Evolutionary conservation across 2,329 filamentous ascomycete species (phyloP).

Genomic region (Cercospora zeina): DNA sequence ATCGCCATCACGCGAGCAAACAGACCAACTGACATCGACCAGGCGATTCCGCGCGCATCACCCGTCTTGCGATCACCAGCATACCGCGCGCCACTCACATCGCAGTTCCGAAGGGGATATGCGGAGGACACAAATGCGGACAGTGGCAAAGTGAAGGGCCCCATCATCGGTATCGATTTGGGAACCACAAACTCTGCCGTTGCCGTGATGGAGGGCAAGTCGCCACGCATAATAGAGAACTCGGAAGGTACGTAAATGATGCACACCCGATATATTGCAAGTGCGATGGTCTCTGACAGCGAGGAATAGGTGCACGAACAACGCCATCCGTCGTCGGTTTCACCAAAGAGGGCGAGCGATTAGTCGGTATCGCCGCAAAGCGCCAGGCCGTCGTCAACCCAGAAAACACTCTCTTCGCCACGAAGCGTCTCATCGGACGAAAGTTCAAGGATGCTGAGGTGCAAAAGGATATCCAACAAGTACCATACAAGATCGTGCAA

Average conservation of each 20-base stretch:
- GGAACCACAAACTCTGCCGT: slow-evolving; percentile 98
- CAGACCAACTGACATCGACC: slow-evolving; percentile 26
- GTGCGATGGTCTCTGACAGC: slow-evolving; percentile 24
- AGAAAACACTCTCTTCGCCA: slow-evolving; percentile 97
- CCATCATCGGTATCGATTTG: slow-evolving; percentile 97
- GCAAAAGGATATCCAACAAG: slow-evolving; percentile 94
- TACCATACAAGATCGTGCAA: slow-evolving; percentile 98
- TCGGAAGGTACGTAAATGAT: slow-evolving; percentile 68
- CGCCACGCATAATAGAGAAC: slow-evolving; percentile 96
- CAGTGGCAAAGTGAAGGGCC: slow-evolving; percentile 82
- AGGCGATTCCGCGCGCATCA: slow-evolving; percentile 41
- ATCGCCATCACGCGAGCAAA: slow-evolving; percentile 36
- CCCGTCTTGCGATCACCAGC: slow-evolving; percentile 42
- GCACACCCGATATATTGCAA: slow-evolving; percentile 14
- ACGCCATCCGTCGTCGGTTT: slow-evolving; percentile 95
- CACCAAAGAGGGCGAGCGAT: slow-evolving; percentile 89
- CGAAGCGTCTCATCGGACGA: slow-evolving; percentile 96
- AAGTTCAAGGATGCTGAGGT: slow-evolving; percentile 94
- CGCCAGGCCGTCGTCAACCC: slow-evolving; percentile 98
- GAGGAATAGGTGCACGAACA: slow-evolving; percentile 70
- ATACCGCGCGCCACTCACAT: slow-evolving; percentile 66
- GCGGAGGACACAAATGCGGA: slow-evolving; percentile 54
- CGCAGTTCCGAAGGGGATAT: slow-evolving; percentile 72
- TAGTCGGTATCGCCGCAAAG: slow-evolving; percentile 97
- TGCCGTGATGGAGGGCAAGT: slow-evolving; percentile 95